Conservation (phyloP, 2,329 filamentous ascomycete species). For the Fusarium sp. region DNA sequence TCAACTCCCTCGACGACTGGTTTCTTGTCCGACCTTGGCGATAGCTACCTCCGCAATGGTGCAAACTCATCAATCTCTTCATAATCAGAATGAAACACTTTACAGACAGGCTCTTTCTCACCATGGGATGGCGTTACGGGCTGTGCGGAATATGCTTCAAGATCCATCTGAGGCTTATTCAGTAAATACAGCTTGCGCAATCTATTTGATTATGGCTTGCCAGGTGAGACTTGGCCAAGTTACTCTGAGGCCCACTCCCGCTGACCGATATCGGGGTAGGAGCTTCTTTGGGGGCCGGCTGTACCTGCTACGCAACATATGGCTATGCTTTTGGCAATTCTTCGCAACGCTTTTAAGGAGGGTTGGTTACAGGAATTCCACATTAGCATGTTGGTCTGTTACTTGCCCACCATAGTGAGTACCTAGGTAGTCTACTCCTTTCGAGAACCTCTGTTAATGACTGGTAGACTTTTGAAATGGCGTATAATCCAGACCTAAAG, state of each 20-base stretch:
- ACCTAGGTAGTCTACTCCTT: too few relatives aligned
- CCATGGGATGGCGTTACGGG: neutral
- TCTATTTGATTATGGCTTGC: neutral
- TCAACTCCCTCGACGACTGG: neutral
- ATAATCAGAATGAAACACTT: neutral
- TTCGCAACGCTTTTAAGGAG: neutral
- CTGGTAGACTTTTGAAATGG: neutral
- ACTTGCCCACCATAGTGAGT: neutral
- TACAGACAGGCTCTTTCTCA: neutral
- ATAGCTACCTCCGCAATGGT: neutral
- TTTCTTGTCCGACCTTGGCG: neutral
- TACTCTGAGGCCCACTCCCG: neutral
- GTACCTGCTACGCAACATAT: neutral
- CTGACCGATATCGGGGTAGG: neutral
- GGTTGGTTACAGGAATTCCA: neutral
- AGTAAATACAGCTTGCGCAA: neutral
- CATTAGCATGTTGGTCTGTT: neutral
- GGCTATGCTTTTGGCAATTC: neutral
- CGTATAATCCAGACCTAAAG: neutral
- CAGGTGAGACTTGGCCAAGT: neutral
- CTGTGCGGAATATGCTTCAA: neutral
- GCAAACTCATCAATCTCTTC: neutral
- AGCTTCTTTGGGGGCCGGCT: neutral
- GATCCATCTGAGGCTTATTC: neutral
- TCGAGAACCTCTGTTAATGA: neutral